Evolutionary conservation across 768 basidiomycete genomes (phyloP).

Genomic region (Boletus insuetus): DNA sequence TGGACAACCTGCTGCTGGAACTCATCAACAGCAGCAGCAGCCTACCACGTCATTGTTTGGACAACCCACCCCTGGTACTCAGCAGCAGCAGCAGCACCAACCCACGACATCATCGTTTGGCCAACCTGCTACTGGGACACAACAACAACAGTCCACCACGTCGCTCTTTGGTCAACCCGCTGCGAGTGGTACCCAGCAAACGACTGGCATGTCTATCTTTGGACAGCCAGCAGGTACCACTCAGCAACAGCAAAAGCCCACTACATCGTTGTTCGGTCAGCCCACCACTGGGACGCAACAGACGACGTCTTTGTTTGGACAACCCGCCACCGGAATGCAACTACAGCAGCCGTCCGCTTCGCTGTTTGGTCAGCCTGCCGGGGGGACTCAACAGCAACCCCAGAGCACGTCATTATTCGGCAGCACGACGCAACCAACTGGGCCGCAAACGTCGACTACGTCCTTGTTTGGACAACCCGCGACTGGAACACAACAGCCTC

Average conservation of each 20-base stretch:
- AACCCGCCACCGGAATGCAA: constrained; percentile 34
- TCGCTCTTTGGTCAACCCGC: constrained; percentile 31
- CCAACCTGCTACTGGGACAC: constrained; percentile 31
- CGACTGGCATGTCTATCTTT: constrained; percentile 34
- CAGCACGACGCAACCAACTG: constrained; percentile 8
- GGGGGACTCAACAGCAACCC: constrained; percentile 19
- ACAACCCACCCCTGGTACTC: constrained; percentile 5
- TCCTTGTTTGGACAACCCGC: constrained; percentile 31
- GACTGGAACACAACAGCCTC: constrained; percentile 32
- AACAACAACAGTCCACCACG: constrained; percentile 32
- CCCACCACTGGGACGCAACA: constrained; percentile 16
- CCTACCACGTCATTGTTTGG: constrained; percentile 26
- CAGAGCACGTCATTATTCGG: constrained; percentile 31
- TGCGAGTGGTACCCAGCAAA: constrained; percentile 30
- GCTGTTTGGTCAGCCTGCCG: constrained; percentile 38
- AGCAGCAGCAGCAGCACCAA: constrained; percentile 18
- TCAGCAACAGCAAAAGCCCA: constrained; percentile 27
- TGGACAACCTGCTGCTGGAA: constrained; percentile 29
- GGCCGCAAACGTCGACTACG: constrained; percentile 12
- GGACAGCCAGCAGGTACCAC: constrained; percentile 31
- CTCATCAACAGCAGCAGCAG: constrained; percentile 21
- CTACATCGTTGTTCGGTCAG: constrained; percentile 32
- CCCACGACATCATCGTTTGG: constrained; percentile 19
- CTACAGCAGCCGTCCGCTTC: constrained; percentile 32
- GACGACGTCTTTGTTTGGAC: constrained; percentile 22